These are phyloP conservation scores for Aspergillus ochraceoroseus DNA, from an alignment of 2,329 filamentous ascomycete species.

Conservation along the genomic window DNA sequence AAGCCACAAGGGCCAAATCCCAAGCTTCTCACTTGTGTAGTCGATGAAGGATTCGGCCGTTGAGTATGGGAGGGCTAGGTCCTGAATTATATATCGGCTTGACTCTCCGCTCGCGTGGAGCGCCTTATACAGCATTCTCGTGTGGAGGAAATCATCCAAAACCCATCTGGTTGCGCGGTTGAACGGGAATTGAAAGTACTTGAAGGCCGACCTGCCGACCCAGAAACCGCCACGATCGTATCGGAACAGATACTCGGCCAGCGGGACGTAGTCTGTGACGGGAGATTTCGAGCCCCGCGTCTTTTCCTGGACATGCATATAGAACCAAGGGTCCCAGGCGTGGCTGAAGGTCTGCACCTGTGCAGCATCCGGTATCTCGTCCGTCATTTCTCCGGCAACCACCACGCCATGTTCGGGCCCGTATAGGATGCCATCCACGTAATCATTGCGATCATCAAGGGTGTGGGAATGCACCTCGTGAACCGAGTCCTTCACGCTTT, in stretches of 20 bases:
- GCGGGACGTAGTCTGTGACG: slow-evolving; percentile 28
- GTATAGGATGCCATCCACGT: slow-evolving; percentile 66
- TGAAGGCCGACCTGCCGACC: slow-evolving; percentile 57
- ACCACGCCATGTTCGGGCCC: slow-evolving; percentile 53
- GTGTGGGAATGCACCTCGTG: slow-evolving; percentile 47
- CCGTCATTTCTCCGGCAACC: slow-evolving; percentile 56
- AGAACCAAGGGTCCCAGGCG: slow-evolving; percentile 66
- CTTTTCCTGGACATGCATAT: slow-evolving; percentile 53
- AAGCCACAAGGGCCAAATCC: slow-evolving; percentile 56
- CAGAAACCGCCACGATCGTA: slow-evolving; percentile 63
- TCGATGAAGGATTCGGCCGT: slow-evolving; percentile 50
- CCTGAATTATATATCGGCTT: slow-evolving; percentile 57
- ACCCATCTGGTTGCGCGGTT: slow-evolving; percentile 55
- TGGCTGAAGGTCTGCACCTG: slow-evolving; percentile 51
- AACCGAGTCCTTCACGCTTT: slow-evolving; percentile 48
- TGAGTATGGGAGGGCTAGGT: slow-evolving; percentile 55
- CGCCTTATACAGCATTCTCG: slow-evolving; percentile 58
- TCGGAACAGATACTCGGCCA: slow-evolving; percentile 39
- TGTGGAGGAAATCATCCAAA: slow-evolving; percentile 59
- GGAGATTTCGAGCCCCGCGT: slow-evolving; percentile 8
- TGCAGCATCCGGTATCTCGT: slow-evolving; percentile 39
- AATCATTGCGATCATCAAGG: slow-evolving; percentile 50
- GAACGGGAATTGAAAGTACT: slow-evolving; percentile 59
- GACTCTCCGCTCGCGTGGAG: slow-evolving; percentile 56
- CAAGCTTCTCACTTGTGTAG: slow-evolving; percentile 39